Evolutionary conservation across 2,329 filamentous ascomycete species (phyloP).

Genomic region (Plectosphaerella cucumerina): DNA sequence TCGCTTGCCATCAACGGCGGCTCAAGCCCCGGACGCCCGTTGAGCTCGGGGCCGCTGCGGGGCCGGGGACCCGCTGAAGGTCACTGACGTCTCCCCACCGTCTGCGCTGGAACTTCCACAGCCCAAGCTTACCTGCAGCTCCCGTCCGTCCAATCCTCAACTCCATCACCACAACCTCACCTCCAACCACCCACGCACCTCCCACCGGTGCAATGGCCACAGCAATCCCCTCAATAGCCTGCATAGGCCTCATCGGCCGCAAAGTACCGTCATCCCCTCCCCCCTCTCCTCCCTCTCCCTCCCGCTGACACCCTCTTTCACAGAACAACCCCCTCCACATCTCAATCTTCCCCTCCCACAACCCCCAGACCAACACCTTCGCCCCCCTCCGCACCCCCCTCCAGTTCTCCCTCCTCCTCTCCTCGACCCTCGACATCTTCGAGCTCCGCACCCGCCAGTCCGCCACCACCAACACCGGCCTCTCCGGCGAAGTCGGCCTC

Average conservation of each 20-base stretch:
- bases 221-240: conserved; percentile 77
- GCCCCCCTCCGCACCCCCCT: conserved; percentile 65
- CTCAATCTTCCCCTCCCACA: conserved; percentile 77
- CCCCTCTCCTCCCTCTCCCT: conserved; percentile 1
- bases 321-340: conserved; percentile 97
- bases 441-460: conserved; percentile 75
- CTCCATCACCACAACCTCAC: too few species aligned
- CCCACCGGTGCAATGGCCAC: conserved; percentile 43
- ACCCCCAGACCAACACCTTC: conserved; percentile 47
- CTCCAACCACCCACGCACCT: background rate
- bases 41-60: too few species aligned
- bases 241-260: conserved; percentile 89
- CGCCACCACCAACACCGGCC: conserved; percentile 36
- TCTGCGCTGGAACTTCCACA: too few species aligned
- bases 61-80: too few species aligned
- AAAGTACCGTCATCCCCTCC: conserved; percentile 58
- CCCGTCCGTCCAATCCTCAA: too few species aligned
- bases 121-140: too few species aligned
- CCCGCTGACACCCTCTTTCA: conserved; percentile 7
- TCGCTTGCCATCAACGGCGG: too few species aligned
- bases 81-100: too few species aligned
- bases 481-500: conserved; percentile 83
- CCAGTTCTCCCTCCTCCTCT: conserved; percentile 88
- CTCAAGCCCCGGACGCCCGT: too few species aligned
- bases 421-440: conserved; percentile 90